phyloP scores from a whole-genome alignment of 139 green algal genomes.

The Coelastrella sp. region DNA sequence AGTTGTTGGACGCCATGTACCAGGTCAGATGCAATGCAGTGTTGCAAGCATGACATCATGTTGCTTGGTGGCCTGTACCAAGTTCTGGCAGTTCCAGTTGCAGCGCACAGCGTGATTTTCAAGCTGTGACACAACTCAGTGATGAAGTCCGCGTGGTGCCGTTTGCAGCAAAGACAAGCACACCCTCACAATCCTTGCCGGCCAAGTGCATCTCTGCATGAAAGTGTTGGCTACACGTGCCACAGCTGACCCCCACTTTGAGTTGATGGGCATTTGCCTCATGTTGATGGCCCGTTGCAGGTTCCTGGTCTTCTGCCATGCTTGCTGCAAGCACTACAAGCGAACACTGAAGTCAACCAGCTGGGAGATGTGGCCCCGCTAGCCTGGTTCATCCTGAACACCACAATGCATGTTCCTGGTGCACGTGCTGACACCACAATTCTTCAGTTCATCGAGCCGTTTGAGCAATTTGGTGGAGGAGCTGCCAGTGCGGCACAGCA shows the following conservation, averaged over 20 bases:
- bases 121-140: too few species aligned
- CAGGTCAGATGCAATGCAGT: background rate
- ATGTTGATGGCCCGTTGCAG: background rate
- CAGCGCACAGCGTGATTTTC: background rate
- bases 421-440: conserved; percentile 25
- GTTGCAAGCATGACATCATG: background rate
- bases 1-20: conserved; percentile 44
- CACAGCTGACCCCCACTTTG: background rate
- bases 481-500: conserved; percentile 35
- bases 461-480: background rate
- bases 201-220: too few species aligned
- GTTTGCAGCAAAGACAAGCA: too few species aligned
- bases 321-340: conserved; percentile 16
- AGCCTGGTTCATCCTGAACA: conserved; percentile 52
- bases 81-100: conserved; percentile 1
- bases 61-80: background rate
- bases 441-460: background rate
- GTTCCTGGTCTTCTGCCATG: background rate
- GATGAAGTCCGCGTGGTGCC: too few species aligned
- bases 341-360: background rate
- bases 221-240: background rate
- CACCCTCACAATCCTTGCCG: too few species aligned
- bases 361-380: conserved; percentile 40
- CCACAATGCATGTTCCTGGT: conserved; percentile 7
- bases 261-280: background rate